These are phyloP conservation scores for Trichocomaceae sp. DNA, from an alignment of 2,329 filamentous ascomycete genomes.

Conservation along the genomic window DNA sequence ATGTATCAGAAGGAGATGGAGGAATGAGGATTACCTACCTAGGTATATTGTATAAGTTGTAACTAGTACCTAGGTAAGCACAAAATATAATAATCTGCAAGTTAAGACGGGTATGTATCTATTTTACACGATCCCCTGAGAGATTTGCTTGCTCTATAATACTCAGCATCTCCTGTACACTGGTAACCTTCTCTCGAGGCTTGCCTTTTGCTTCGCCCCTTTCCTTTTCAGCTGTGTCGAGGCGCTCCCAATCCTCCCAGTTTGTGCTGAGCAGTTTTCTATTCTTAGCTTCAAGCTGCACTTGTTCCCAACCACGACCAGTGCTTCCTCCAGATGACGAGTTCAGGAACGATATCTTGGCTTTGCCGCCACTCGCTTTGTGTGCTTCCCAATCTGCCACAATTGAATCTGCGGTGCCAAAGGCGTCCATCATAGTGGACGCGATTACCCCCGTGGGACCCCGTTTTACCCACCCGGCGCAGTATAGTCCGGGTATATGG, in stretches of 20 bases:
- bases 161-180: conserved; percentile 53
- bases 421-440: conserved; percentile 91
- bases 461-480: conserved; percentile 91
- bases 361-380: conserved; percentile 10
- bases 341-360: conserved; percentile 42
- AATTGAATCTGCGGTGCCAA: conserved; percentile 78
- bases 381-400: conserved; percentile 62
- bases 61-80: no score
- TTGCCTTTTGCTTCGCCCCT: conserved; percentile 65
- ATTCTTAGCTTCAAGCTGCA: conserved; percentile 54
- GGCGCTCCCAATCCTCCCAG: conserved; percentile 82
- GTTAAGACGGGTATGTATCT: neutral
- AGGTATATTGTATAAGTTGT: no score
- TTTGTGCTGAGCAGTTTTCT: conserved; percentile 58
- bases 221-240: conserved; percentile 69
- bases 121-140: neutral
- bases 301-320: conserved; percentile 67
- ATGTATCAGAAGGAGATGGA: no score
- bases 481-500: conserved; percentile 70
- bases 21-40: no score
- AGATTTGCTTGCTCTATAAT: conserved; percentile 25
- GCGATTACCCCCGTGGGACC: conserved; percentile 95
- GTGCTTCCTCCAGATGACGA: conserved; percentile 31
- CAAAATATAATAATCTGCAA: no score
- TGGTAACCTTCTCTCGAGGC: conserved; percentile 62